Evolutionary conservation across 2,329 filamentous ascomycete genomes (phyloP).

Genomic region (Xylariaceae sp.): DNA sequence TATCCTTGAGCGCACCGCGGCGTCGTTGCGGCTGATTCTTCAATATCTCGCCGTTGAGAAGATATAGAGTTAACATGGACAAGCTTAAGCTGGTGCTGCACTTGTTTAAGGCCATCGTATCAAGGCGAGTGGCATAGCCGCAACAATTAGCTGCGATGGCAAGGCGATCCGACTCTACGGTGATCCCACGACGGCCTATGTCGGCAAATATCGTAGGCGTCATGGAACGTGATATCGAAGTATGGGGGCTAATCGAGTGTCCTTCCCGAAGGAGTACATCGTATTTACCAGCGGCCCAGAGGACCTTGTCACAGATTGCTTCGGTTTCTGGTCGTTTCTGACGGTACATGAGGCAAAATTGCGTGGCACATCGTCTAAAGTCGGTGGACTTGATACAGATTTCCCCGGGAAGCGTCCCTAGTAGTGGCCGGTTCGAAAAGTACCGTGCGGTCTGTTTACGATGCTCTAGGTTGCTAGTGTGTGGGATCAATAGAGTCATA

Average conservation of each 20-base stretch:
- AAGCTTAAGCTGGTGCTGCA: slow-evolving; percentile 24
- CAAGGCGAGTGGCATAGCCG: slow-evolving; percentile 25
- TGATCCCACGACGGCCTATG: slow-evolving; percentile 23
- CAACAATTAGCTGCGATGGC: slow-evolving; percentile 30
- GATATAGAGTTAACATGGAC: slow-evolving; percentile 25
- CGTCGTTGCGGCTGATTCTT: slow-evolving; percentile 22
- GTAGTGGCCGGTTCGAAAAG: slow-evolving; percentile 13
- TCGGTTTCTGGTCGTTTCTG: slow-evolving; percentile 16
- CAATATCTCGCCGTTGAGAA: slow-evolving; percentile 30
- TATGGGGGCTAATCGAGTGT: slow-evolving; percentile 4
- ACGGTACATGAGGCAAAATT: slow-evolving; percentile 27
- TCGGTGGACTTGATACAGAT: slow-evolving; percentile 26
- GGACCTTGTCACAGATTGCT: slow-evolving; percentile 24
- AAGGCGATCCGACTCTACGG: slow-evolving; percentile 27
- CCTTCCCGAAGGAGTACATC: slow-evolving; percentile 27
- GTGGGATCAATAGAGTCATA: slow-evolving; percentile 29
- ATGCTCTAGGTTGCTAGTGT: slow-evolving; percentile 21
- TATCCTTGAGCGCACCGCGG: slow-evolving; percentile 21
- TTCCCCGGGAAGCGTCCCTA: slow-evolving; percentile 24
- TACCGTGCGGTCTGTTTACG: slow-evolving; percentile 21
- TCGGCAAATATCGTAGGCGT: slow-evolving; percentile 28
- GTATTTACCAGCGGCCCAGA: slow-evolving; percentile 26
- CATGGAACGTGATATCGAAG: slow-evolving; percentile 27
- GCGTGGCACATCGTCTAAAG: slow-evolving; percentile 24
- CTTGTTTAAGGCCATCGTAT: slow-evolving; percentile 21